Evolutionary conservation across 306 rosid genomes (phyloP).

Genomic region (Elaeagnus macrophylla): DNA sequence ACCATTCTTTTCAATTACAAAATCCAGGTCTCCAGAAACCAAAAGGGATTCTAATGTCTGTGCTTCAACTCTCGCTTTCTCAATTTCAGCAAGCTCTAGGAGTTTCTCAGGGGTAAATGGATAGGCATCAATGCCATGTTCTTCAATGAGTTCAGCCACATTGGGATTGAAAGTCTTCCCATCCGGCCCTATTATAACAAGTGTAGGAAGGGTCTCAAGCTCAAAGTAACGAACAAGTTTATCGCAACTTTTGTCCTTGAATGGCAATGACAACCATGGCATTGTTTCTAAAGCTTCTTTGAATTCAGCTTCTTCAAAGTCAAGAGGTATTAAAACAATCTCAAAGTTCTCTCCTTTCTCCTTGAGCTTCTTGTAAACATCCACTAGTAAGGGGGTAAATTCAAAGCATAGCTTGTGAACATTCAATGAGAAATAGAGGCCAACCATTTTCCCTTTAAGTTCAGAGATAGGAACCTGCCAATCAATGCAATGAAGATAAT

Average conservation of each 20-base stretch:
- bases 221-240: constrained; percentile 37
- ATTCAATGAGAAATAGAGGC: constrained; percentile 29
- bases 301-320: constrained; percentile 25
- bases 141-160: constrained; percentile 32
- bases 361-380: constrained; percentile 28
- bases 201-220: constrained; percentile 24
- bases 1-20: constrained; percentile 30
- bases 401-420: constrained; percentile 13
- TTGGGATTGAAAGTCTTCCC: constrained; percentile 36
- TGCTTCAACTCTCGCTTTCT: constrained; percentile 30
- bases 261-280: constrained; percentile 49
- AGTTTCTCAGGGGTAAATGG: constrained; percentile 40
- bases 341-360: constrained; percentile 45
- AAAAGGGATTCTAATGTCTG: constrained; percentile 40
- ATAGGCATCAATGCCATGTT: constrained; percentile 33
- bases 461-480: constrained; percentile 33
- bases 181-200: constrained; percentile 38
- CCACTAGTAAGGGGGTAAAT: constrained; percentile 30
- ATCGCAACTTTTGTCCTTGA: constrained; percentile 24
- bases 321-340: constrained; percentile 37
- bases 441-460: constrained; percentile 46
- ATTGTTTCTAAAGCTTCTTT: constrained; percentile 19
- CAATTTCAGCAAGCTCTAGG: constrained; percentile 35
- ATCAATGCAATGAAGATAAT: constrained; percentile 2
- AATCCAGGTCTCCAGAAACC: constrained; percentile 31